Percentiles rank a stretch among this genome's conserved stretches.
These are phyloP conservation scores for Ephemerocybe angulata DNA, from an alignment of 768 basidiomycete species.

Conservation along the genomic window DNA sequence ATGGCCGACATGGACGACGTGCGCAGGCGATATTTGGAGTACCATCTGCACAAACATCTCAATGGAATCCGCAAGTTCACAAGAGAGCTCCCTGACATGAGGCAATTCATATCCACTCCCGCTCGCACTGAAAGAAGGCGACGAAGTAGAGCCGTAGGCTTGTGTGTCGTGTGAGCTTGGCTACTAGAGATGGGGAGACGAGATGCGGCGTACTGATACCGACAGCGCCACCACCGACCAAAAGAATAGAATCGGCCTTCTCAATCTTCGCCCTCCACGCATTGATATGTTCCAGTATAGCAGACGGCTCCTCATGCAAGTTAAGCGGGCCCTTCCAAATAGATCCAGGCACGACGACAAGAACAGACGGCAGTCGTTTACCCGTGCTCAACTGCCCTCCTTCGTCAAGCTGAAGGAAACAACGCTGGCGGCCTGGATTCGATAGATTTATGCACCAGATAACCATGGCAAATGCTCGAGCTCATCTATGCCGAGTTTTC, in stretches of 20 bases:
- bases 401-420: too few relatives aligned
- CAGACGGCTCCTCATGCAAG: conserved; percentile 21
- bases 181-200: too few relatives aligned
- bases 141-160: conserved; percentile 15
- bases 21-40: conserved; percentile 84
- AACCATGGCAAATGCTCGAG: too few relatives aligned
- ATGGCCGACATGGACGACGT: conserved; percentile 86
- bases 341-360: conserved; percentile 54
- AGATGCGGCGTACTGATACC: conserved; percentile 26
- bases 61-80: conserved; percentile 87
- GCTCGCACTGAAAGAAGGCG: conserved; percentile 7
- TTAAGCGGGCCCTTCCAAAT: conserved; percentile 39
- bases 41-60: conserved; percentile 90
- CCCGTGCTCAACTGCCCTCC: too few relatives aligned
- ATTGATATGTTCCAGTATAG: conserved; percentile 14
- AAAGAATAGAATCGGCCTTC: conserved; percentile 19
- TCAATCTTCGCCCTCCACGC: conserved; percentile 20
- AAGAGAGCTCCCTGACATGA: conserved; percentile 65
- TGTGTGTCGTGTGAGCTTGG: too few relatives aligned
- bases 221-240: conserved; percentile 25
- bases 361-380: too few relatives aligned
- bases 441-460: too few relatives aligned
- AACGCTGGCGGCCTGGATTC: too few relatives aligned
- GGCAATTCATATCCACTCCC: conserved; percentile 16
- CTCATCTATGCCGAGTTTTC: too few relatives aligned